phyloP scores from a whole-genome alignment of 1,284 basidiomycete genomes.

The Pseudozyma hubeiensis region DNA sequence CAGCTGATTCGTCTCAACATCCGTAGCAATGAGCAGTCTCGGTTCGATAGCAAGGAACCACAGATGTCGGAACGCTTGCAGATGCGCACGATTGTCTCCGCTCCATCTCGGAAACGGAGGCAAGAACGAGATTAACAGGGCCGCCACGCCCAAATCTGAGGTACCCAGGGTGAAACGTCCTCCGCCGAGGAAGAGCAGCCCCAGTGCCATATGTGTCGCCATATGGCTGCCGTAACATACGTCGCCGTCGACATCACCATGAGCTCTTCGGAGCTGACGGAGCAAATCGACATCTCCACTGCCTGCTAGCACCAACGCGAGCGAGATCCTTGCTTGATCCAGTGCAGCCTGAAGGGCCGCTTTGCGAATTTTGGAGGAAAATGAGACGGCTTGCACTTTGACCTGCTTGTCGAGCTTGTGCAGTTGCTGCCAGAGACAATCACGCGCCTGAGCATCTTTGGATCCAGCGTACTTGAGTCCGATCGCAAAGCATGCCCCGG shows the following conservation, averaged over 20 bases:
- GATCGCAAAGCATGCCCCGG: conserved; percentile 90
- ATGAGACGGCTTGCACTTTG: conserved; percentile 69
- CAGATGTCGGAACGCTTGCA: conserved; percentile 92
- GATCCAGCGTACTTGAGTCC: conserved; percentile 90
- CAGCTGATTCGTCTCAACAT: conserved; percentile 55
- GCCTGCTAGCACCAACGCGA: conserved; percentile 94
- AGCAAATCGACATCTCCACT: conserved; percentile 92
- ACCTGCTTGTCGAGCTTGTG: conserved; percentile 75
- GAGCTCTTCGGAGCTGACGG: conserved; percentile 86
- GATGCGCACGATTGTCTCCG: conserved; percentile 87
- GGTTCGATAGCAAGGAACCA: conserved; percentile 97
- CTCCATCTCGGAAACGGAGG: conserved; percentile 74
- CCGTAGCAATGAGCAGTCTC: conserved; percentile 84
- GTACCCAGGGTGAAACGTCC: conserved; percentile 92
- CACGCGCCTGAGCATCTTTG: conserved; percentile 76
- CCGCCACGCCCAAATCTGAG: conserved; percentile 89
- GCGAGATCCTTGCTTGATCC: conserved; percentile 84
- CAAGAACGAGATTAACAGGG: conserved; percentile 87
- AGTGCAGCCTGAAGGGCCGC: conserved; percentile 90
- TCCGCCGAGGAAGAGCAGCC: conserved; percentile 91
- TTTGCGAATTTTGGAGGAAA: conserved; percentile 67
- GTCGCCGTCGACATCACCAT: conserved; percentile 79
- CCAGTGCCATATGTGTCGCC: conserved; percentile 89
- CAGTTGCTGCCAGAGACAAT: conserved; percentile 82
- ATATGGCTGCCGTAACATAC: conserved; percentile 85